Conservation (phyloP, 2,329 filamentous ascomycete genomes). For the Pseudogymnoascus sp. region DNA sequence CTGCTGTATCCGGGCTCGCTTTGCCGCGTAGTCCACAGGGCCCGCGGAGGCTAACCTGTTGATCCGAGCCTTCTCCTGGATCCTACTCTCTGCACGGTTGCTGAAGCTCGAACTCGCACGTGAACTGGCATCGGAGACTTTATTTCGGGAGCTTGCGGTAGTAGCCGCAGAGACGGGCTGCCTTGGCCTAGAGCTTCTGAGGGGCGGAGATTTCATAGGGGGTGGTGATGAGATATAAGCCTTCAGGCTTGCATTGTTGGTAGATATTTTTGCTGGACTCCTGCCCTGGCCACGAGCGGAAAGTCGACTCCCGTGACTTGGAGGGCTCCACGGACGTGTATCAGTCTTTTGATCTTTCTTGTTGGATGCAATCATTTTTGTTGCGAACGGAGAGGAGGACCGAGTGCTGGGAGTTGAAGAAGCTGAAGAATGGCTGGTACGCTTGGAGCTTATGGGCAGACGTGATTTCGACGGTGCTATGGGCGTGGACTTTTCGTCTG, state of each 20-base stretch:
- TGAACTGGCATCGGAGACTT: constrained; percentile 28
- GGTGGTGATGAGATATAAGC: constrained; percentile 64
- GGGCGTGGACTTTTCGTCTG: not conserved
- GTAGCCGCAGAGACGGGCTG: constrained; percentile 68
- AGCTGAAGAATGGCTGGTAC: constrained; percentile 33
- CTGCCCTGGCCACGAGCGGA: constrained; percentile 20
- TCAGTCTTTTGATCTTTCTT: constrained; percentile 24
- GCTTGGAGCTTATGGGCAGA: constrained; percentile 21
- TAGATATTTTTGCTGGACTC: constrained; percentile 16
- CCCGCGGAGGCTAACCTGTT: constrained; percentile 50
- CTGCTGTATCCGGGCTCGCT: constrained; percentile 72
- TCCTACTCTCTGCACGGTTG: constrained; percentile 23
- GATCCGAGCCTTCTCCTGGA: constrained; percentile 29
- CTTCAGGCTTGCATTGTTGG: constrained; percentile 51
- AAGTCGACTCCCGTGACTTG: constrained; percentile 26
- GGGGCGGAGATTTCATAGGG: constrained; percentile 65
- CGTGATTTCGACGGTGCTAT: constrained; percentile 16
- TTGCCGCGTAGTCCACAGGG: constrained; percentile 75
- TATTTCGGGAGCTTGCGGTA: constrained; percentile 61
- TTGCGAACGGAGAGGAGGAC: constrained; percentile 45
- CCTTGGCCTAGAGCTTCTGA: constrained; percentile 74
- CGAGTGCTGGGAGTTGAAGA: constrained; percentile 44
- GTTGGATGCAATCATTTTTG: constrained; percentile 35
- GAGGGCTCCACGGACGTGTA: constrained; percentile 22
- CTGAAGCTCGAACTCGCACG: constrained; percentile 8